Base-by-base conservation (phyloP, 805 yeast genomes). In the Lipomyces starkeyi region DNA sequence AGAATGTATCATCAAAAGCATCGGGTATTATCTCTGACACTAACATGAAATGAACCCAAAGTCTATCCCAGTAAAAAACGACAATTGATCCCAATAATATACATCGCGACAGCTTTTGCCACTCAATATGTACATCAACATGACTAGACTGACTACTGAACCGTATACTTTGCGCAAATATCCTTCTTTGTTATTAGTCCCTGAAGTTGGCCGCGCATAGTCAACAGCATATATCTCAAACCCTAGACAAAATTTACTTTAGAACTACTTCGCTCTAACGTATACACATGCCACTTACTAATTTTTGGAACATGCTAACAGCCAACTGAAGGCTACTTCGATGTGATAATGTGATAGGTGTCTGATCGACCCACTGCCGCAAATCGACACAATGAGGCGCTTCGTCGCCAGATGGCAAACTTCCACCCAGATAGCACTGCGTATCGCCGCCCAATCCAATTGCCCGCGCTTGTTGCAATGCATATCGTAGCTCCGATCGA, bases 171-270 rank as follows among this genome's bases (percentile, higher is more conserved):
- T 53, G 56, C 56, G 17, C 78, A 78, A 4, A 77, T 49, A 63
- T 80, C 83, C 29, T 74, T 75, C 60, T 78, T 74, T 20, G 82
- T 79, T 25, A 83, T 65, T 8, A 81, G 49, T 2, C 86, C 85
- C 59, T 72, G 71, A 25, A 82, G 71, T 32, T 67, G 61, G 59
- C 81, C 75, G 61, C 61, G 34, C 69, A 73, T 37, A 59, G 78
- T 70, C 58, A 75, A 67, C 76, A 81, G 59, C 76, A 80, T 65
- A 76, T 76, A 63, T 72, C 75, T 55, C 17, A 81, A 65, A 6
- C 83, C 83, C 71, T 64, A 34, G 11, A 20, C 35, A n/a, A 53
- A 11, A n/a, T 17, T 22, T 25, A n/a, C 25, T 43, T n/a, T n/a
- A 14, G 29, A n/a, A 8, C 29, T 27, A 11, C 25, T 27, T 22